Evolutionary conservation across 495 filamentous ascomycete species (phyloP).

Genomic region (Penicillium riverlandense): DNA sequence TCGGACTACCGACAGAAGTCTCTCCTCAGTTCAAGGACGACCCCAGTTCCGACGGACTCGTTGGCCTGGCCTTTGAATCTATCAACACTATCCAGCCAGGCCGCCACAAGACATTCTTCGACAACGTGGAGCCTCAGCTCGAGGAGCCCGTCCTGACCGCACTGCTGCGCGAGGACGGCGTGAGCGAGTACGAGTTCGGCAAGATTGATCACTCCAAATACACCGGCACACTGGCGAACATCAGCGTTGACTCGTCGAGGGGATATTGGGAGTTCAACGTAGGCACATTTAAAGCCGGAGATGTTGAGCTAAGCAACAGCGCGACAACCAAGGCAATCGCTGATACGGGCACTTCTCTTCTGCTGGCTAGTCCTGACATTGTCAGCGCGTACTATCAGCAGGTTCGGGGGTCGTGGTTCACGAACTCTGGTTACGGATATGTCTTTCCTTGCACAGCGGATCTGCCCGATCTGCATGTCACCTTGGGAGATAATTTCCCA

Average conservation of each 20-base stretch:
- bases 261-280: conserved; percentile 77
- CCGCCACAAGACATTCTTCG: conserved; percentile 74
- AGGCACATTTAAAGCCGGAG: conserved; percentile 48
- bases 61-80: conserved; percentile 68
- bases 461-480: conserved; percentile 61
- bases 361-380: conserved; percentile 59
- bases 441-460: conserved; percentile 55
- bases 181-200: conserved; percentile 75
- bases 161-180: conserved; percentile 50
- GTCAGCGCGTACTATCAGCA: conserved; percentile 54
- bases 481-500: conserved; percentile 51
- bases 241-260: conserved; percentile 50
- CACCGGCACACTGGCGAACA: conserved; percentile 54
- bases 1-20: conserved; percentile 63
- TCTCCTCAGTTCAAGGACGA: conserved; percentile 57
- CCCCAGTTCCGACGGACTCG: conserved; percentile 58
- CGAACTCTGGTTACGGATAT: conserved; percentile 48
- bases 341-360: conserved; percentile 68
- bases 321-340: conserved; percentile 45
- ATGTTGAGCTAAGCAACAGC: conserved; percentile 23
- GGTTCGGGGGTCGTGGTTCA: conserved; percentile 48
- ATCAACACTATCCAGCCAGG: conserved; percentile 66
- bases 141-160: conserved; percentile 67
- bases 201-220: conserved; percentile 60
- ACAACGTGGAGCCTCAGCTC: conserved; percentile 58